phyloP scores from a whole-genome alignment of 108 stramenopile species.

The Skeletonema costatum region DNA sequence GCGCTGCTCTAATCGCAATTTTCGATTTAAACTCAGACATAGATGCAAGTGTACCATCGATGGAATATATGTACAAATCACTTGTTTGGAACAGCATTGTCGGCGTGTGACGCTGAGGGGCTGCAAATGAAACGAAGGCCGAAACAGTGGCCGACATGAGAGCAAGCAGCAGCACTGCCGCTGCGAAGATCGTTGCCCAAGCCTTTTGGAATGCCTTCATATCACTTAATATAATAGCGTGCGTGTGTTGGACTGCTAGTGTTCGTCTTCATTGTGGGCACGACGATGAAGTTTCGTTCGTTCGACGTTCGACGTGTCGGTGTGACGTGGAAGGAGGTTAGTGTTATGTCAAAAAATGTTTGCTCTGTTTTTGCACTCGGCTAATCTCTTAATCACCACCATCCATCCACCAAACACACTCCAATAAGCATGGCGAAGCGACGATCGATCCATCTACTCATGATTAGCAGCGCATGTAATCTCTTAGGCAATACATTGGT shows the following conservation, averaged over 20 bases:
- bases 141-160: not conserved
- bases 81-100: not conserved
- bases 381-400: too few species aligned
- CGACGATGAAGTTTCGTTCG: too few species aligned
- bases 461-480: not conserved
- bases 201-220: not conserved
- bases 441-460: not conserved
- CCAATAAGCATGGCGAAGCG: not conserved
- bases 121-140: not conserved
- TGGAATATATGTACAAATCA: slow-evolving; percentile 31
- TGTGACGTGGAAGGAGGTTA: too few species aligned
- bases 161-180: not conserved
- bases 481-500: not conserved
- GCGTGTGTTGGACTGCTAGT: too few species aligned
- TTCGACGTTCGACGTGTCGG: too few species aligned
- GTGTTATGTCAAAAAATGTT: too few species aligned
- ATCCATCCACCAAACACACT: too few species aligned
- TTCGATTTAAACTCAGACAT: slow-evolving; percentile 14
- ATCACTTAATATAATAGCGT: too few species aligned
- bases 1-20: slow-evolving; percentile 30
- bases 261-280: too few species aligned
- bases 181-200: not conserved
- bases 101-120: not conserved
- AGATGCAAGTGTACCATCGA: slow-evolving; percentile 43
- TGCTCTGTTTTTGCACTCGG: too few species aligned